Evolutionary conservation across 352 stramenopile genomes (phyloP).

Genomic region (Blastocystis sp.): DNA sequence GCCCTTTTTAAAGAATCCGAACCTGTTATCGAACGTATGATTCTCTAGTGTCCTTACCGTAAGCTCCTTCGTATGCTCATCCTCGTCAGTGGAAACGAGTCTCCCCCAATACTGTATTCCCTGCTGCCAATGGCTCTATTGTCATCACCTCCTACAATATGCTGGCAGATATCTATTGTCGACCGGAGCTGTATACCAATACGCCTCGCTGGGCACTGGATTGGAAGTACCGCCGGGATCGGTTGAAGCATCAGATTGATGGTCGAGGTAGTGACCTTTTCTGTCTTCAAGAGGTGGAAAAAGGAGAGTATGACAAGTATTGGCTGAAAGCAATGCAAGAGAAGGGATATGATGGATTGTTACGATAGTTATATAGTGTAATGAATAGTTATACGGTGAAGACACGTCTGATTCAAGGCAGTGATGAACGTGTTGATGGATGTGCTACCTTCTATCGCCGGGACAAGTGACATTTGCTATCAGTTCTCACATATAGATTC

Average conservation of each 20-base stretch:
- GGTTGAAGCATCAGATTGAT: conserved; percentile 80
- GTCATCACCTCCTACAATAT: conserved; percentile 75
- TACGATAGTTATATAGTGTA: no score
- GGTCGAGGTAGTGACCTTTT: conserved; percentile 87
- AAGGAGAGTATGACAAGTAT: conserved; percentile 92
- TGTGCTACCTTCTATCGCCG: conserved; percentile 94
- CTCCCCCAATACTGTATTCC: not conserved
- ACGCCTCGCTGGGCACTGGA: conserved; percentile 89
- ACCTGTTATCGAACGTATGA: not conserved
- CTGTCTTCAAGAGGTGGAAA: conserved; percentile 95
- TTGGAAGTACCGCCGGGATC: conserved; percentile 86
- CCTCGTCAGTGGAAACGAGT: not conserved
- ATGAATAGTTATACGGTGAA: no score
- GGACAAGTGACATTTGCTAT: conserved; percentile 73
- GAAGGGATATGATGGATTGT: conserved; percentile 90
- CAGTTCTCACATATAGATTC: not conserved
- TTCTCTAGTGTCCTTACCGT: not conserved
- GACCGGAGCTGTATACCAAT: conserved; percentile 86
- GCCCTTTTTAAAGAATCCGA: not conserved
- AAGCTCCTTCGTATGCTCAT: not conserved
- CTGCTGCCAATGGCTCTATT: not conserved
- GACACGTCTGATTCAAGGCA: conserved; percentile 88
- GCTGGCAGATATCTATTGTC: conserved; percentile 82
- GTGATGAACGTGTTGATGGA: conserved; percentile 91
- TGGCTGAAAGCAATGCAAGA: conserved; percentile 86